These are phyloP conservation scores for Eutypella sp. DNA, from an alignment of 2,329 filamentous ascomycete species.

Conservation along the genomic window DNA sequence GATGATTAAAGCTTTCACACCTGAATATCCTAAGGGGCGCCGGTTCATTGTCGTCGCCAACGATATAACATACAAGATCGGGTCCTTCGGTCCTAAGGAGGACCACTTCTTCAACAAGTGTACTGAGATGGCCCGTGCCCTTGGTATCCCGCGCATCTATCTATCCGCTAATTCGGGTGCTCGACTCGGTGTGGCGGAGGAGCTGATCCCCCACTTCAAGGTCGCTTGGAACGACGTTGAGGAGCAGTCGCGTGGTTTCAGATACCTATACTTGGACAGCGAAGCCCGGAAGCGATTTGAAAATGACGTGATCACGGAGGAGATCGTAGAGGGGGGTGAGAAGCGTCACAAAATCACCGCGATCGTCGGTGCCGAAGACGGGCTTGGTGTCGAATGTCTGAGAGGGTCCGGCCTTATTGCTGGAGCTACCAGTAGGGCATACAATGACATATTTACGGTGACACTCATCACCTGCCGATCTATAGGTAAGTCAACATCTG, in stretches of 20 bases:
- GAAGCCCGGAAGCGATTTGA: conserved; percentile 84
- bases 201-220: conserved; percentile 94
- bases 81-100: conserved; percentile 92
- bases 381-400: conserved; percentile 94
- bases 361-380: conserved; percentile 88
- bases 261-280: conserved; percentile 90
- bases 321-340: conserved; percentile 80
- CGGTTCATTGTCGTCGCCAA: conserved; percentile 97
- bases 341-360: conserved; percentile 91
- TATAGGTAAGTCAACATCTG: conserved; percentile 60
- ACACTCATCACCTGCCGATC: conserved; percentile 97
- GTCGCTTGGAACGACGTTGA: conserved; percentile 88
- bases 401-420: conserved; percentile 97
- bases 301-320: conserved; percentile 83
- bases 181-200: conserved; percentile 91
- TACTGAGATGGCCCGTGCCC: conserved; percentile 87
- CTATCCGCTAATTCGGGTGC: conserved; percentile 98
- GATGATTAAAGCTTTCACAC: conserved; percentile 90
- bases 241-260: conserved; percentile 86
- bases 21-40: conserved; percentile 88
- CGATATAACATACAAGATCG: conserved; percentile 99
- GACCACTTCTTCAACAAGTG: conserved; percentile 99
- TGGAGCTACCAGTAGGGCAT: conserved; percentile 91
- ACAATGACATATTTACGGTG: conserved; percentile 98
- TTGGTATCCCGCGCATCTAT: conserved; percentile 95